Base-by-base conservation (phyloP, 129 eudicot species). In the Pittosporum tobira region DNA sequence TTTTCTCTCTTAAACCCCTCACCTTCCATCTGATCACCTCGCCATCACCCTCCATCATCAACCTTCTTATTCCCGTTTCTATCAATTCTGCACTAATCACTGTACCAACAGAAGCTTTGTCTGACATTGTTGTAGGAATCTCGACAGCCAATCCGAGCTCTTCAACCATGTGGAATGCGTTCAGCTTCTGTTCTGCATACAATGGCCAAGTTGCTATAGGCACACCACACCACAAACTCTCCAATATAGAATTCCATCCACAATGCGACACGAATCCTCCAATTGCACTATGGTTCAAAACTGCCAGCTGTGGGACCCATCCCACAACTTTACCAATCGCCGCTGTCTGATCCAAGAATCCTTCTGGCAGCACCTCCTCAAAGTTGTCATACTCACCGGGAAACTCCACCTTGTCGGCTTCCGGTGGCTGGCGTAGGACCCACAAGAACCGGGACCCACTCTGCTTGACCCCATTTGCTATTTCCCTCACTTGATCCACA, bases 191-290 rank as follows among this genome's bases (percentile, higher is more conserved):
- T 47, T 68, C 66, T 2, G 73, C 73, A 18, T 57, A 59, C 14
- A 59, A 30, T 13, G 73, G 73, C 66, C 73, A 49, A 26, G 66
- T 37, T 10, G 53, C 48, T 13, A 58, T 51, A 7, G 66, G 66
- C 27, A 68, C 61, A 1, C 66, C 73, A 4, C 46, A 23, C 73
- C 66, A 48, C 19, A 68, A 15, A 40, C 66, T 59, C 44, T 59
- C 66, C 30, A 68, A 42, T 6, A 28, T 48, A 5, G 66, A 68
- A 36, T 68, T 68, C 66, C 73, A 37, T 2, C 73, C 60, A 6
- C 73, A 68, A 23, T 68, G 60, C 19, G 66, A 58, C 50, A 59
- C 52, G 26, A 68, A 68, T 3, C 65, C 73, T 34, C 66, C 66
- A 3, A 59, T 12, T 5, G 52, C 43, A 4, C 29, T 3, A 6